These are phyloP conservation scores for Carallia pectinifolia DNA, from an alignment of 345 rosid species.

Conservation along the genomic window DNA sequence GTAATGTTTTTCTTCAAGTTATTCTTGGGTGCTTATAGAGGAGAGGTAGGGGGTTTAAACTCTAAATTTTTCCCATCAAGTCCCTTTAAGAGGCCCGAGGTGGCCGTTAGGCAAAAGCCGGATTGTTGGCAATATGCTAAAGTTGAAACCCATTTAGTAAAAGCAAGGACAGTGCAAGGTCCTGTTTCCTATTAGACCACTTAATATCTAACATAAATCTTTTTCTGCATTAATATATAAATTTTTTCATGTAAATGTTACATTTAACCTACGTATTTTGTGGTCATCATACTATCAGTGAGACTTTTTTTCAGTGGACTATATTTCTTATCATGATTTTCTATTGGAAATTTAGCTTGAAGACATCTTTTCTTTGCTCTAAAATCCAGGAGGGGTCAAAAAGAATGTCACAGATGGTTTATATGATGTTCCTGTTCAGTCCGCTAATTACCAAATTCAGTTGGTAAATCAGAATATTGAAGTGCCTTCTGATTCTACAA, in stretches of 20 bases:
- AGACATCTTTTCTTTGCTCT: slow-evolving; percentile 12
- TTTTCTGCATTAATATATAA: not conserved
- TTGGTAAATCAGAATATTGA: slow-evolving; percentile 32
- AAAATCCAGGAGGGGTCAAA: slow-evolving; percentile 43
- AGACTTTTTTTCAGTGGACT: not conserved
- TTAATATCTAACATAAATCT: not conserved
- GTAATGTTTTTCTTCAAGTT: not conserved
- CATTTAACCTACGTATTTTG: slow-evolving; percentile 5
- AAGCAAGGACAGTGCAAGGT: not conserved
- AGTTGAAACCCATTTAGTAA: not conserved
- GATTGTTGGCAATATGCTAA: not conserved
- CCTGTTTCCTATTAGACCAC: not conserved
- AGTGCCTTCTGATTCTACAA: slow-evolving; percentile 31
- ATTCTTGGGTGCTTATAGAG: not conserved
- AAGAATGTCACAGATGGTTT: slow-evolving; percentile 35
- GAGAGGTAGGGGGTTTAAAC: not conserved
- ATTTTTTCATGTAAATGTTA: not conserved
- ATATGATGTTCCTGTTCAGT: slow-evolving; percentile 48
- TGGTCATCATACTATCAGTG: not conserved
- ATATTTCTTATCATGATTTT: not conserved
- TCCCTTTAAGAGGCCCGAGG: too few relatives aligned
- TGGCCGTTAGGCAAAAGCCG: not conserved
- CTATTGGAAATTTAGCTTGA: slow-evolving; percentile 12
- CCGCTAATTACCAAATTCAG: slow-evolving; percentile 31
- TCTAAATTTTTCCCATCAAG: too few relatives aligned